phyloP scores from a whole-genome alignment of 768 basidiomycete genomes.

The Auricularia sp. region DNA sequence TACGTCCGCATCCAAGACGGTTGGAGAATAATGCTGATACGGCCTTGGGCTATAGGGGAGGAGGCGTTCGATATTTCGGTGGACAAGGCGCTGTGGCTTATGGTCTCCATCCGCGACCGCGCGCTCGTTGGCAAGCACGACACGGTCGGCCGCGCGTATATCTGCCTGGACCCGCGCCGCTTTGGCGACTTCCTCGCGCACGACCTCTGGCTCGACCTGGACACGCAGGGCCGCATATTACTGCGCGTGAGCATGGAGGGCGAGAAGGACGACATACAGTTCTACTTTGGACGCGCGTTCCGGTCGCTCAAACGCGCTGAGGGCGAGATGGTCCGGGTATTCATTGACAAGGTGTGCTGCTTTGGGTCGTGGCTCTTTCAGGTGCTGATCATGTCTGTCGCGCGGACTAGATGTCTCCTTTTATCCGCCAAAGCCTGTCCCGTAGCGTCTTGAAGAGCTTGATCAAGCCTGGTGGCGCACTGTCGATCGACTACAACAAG shows the following conservation, averaged over 20 bases:
- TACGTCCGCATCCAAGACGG: slow-evolving; percentile 28
- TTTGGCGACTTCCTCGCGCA: slow-evolving; percentile 85
- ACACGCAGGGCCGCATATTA: slow-evolving; percentile 74
- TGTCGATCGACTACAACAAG: slow-evolving; percentile 76
- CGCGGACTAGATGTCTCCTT: slow-evolving; percentile 72
- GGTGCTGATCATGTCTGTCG: background rate
- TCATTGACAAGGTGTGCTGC: slow-evolving; percentile 82
- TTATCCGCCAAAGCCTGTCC: slow-evolving; percentile 81
- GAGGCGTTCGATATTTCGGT: slow-evolving; percentile 94
- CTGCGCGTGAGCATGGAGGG: slow-evolving; percentile 95
- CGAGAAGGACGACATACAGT: slow-evolving; percentile 95
- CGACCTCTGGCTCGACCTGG: slow-evolving; percentile 86
- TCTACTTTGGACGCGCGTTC: slow-evolving; percentile 95
- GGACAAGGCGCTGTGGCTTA: slow-evolving; percentile 90
- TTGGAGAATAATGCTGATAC: background rate
- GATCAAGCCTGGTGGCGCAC: slow-evolving; percentile 45
- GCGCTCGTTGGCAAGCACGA: slow-evolving; percentile 88
- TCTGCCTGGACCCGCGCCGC: slow-evolving; percentile 81
- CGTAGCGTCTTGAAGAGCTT: slow-evolving; percentile 65
- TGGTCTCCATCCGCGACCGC: slow-evolving; percentile 89
- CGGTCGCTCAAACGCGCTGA: slow-evolving; percentile 87
- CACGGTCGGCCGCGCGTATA: slow-evolving; percentile 80
- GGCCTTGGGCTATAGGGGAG: slow-evolving; percentile 53
- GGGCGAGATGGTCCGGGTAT: slow-evolving; percentile 88
- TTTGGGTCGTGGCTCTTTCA: too few species aligned